Evolutionary conservation across 345 rosid species (phyloP).

Genomic region (Pugionium cornutum): DNA sequence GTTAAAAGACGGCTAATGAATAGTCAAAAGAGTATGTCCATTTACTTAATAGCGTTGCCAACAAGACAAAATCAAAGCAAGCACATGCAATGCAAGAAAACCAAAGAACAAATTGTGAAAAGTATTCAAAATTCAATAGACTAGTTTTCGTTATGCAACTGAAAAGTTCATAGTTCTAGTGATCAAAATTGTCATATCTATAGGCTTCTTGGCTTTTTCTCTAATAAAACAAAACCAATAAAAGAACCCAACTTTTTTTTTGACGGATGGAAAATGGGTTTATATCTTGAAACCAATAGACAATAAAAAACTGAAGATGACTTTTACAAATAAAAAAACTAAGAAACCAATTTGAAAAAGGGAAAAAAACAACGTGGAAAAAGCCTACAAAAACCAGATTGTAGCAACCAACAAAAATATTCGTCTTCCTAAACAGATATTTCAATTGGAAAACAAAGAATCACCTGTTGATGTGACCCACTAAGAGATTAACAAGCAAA

Average conservation of each 20-base stretch:
- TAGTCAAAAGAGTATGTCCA: background rate
- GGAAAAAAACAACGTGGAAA: constrained; percentile 49
- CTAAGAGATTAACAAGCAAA: constrained; percentile 56
- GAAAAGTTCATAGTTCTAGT: constrained; percentile 33
- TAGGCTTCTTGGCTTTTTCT: constrained; percentile 29
- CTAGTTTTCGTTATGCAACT: constrained; percentile 21
- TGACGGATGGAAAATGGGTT: constrained; percentile 34
- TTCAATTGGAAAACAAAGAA: constrained; percentile 8
- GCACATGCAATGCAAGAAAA: constrained; percentile 35
- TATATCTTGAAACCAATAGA: constrained; percentile 26
- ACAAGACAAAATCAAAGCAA: constrained; percentile 33
- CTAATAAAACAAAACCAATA: background rate
- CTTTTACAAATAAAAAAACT: constrained; percentile 24
- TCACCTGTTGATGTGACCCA: constrained; percentile 98
- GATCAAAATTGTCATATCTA: constrained; percentile 35
- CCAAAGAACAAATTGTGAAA: constrained; percentile 31
- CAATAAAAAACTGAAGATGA: background rate
- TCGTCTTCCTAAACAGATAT: background rate
- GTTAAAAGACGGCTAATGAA: constrained; percentile 22
- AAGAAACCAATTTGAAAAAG: constrained; percentile 17
- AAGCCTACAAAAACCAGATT: constrained; percentile 55
- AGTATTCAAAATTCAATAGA: constrained; percentile 23
- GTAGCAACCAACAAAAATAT: constrained; percentile 28
- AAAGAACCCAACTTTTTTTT: constrained; percentile 16
- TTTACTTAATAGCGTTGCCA: constrained; percentile 5